Evolutionary conservation across 768 basidiomycete genomes (phyloP), one percentile per base, ranked within the genome.

Genomic region (Tephrocybe rancida): DNA sequence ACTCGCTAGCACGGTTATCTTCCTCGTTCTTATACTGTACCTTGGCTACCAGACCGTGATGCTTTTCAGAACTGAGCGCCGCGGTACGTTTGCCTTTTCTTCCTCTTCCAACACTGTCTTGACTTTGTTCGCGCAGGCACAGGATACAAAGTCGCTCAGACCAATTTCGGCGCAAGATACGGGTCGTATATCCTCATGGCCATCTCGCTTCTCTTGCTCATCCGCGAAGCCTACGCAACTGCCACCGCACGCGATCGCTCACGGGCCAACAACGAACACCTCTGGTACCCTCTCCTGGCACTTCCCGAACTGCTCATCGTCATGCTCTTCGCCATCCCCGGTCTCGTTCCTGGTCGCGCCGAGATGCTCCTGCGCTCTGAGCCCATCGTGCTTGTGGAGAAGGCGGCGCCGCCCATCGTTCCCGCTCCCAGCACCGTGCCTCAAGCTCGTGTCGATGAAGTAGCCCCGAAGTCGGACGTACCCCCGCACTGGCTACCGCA

Each of bases 261-360:
- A 3, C 30, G 52, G 22, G 44, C 44, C 7, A 53, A 46, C 44
- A 53, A 53, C 29, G 52, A 53, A 11, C 52, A 53, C 27, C 38
- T 53, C 18, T 53, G 52, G 52, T 53, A 53, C 22, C 52, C 52
- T 3, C 38, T 53, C 27, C 13, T 46, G 16, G 52, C 19, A 3
- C 38, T 53, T 4, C 52, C 52, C 3, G 52, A 53, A 18, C 35
- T 47, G 19, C 52, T 53, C n/a, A 22, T 18, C 7, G 52, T 53
- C 22, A 25, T 53, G 38, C 21, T 53, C 11, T 53, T 53, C 21
- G 26, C 26, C n/a, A 47, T 46, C 22, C 52, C 52, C 1, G 52
- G 38, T 21, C 52, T 53, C 16, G 11, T 53, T 1, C 52, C 52
- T 10, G 25, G 37, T 13, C 37, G 37, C 22, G 18, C 38, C 2